Evolutionary conservation across 148 eudicot genomes (phyloP).

Genomic region (Chenopodium berlandieri): DNA sequence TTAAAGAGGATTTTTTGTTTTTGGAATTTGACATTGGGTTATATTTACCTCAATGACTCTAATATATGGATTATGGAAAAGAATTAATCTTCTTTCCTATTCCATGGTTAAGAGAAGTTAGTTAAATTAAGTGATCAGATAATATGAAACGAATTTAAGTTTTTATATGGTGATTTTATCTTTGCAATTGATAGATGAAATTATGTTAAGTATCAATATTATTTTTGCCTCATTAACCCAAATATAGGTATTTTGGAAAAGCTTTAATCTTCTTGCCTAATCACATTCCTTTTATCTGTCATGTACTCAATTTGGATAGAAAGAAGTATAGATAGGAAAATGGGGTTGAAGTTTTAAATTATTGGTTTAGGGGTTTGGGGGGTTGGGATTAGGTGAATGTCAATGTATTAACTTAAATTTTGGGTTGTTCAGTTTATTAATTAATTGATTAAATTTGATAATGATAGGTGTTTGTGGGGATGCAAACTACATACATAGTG

Average conservation of each 20-base stretch:
- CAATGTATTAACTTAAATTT: neutral
- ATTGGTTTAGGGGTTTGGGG: neutral
- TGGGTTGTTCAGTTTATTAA: slow-evolving; percentile 1
- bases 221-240: neutral
- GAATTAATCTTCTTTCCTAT: neutral
- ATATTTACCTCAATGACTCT: no score
- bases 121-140: no score
- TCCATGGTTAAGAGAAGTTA: no score
- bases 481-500: slow-evolving; percentile 78
- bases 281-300: neutral
- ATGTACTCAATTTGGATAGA: neutral
- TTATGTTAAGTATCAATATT: no score
- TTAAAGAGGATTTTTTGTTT: neutral
- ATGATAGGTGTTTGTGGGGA: slow-evolving; percentile 74
- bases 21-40: neutral
- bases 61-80: neutral
- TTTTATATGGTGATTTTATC: no score
- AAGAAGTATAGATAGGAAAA: neutral
- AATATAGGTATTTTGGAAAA: neutral
- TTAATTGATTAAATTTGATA: neutral
- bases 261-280: neutral
- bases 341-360: neutral
- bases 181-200: no score
- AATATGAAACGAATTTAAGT: no score
- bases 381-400: neutral